phyloP scores from a whole-genome alignment of 1,284 basidiomycete genomes.

The Puccinia horiana region DNA sequence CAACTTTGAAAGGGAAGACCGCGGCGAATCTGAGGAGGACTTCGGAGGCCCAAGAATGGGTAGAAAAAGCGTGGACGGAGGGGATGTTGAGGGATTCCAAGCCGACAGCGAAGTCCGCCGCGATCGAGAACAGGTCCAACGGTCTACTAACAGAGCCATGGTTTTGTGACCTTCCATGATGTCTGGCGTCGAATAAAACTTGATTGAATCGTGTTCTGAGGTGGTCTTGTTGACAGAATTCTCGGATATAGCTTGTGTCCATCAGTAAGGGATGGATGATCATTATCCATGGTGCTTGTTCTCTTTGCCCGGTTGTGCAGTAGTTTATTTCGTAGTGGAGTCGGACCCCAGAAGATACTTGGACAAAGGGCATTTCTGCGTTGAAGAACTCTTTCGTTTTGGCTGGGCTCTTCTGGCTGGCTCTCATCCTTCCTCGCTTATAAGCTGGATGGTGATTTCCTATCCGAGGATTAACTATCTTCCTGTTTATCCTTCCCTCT shows the following conservation, averaged over 20 bases:
- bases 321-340: constrained; percentile 30
- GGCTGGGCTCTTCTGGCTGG: no score
- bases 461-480: no score
- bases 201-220: constrained; percentile 13
- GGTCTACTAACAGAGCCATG: not conserved
- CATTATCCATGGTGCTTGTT: constrained; percentile 16
- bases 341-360: constrained; percentile 1
- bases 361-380: constrained; percentile 6
- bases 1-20: constrained; percentile 1
- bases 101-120: constrained; percentile 35
- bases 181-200: constrained; percentile 11
- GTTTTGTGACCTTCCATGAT: constrained; percentile 7
- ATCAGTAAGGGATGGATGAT: constrained; percentile 17
- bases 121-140: constrained; percentile 15
- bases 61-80: not conserved
- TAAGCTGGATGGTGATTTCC: no score
- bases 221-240: no score
- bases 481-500: no score
- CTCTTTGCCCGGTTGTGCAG: not conserved
- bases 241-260: not conserved
- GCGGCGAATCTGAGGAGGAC: constrained; percentile 26
- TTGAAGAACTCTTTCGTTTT: not conserved
- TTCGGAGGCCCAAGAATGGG: constrained; percentile 31
- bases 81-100: constrained; percentile 26
- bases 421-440: no score